Evolutionary conservation across 2,329 filamentous ascomycete species (phyloP), one percentile per base, ranked within the genome.

Genomic region (Aspergillus amoenus): DNA sequence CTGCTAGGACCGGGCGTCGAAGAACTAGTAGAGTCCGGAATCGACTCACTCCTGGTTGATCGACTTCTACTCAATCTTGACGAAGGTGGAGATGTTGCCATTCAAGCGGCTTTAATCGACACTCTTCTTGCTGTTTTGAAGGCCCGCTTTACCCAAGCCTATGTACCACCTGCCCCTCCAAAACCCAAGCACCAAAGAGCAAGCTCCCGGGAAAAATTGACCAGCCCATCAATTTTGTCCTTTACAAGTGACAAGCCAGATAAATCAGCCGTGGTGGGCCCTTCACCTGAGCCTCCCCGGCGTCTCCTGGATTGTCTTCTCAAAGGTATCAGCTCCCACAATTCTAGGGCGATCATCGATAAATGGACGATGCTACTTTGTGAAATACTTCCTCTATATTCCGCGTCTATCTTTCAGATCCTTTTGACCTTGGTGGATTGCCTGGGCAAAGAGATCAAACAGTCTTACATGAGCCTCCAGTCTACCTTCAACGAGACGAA

Each of bases 351-450:
- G 8, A 88, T 95, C 5, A 79, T 99, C 37, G 93, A 97, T 66
- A 93, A 90, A 70, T 99, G 95, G 95, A 87, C 97, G 9, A 82
- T 84, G 30, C 93, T 99, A 64, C 80, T 99, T 7, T 84, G 86
- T 4, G 89, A 93, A 69, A 90, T 91, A 44, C 78, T 99, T 30
- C 91, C 93, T 0, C 81, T 96, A 13, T 96, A 96, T 72, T 84
- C 89, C 0, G 87, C 90, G 43, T 86, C 88, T 5, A 91, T 97
- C 45, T 97, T 97, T 70, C 90, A 96, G 69, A 89, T 94, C 51
- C 78, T 99, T 34, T 87, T 99, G 52, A 94, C 92, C 11, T 80
- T 99, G 3, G 93, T 97, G 1, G 93, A 94, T 72, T 95, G 91
- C 32, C 82, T 99, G 43, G 97, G 93, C 70, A 81, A 81, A 56